Base-by-base conservation (phyloP, 305 asterid genomes). In the Fraxinus baroniana region DNA sequence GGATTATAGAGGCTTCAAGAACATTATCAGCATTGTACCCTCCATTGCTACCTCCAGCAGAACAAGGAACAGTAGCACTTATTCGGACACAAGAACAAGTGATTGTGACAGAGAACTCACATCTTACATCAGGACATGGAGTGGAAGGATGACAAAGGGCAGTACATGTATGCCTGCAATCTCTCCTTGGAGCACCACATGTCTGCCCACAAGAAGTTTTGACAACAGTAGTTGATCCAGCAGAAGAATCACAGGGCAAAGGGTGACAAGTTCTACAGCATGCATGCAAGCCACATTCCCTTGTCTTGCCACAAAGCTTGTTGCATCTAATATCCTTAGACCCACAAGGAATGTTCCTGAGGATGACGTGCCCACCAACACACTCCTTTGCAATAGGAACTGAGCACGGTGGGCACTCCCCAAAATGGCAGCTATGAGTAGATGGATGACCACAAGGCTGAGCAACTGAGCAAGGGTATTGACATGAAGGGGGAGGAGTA, bases 121-220 rank as follows among this genome's bases (percentile, higher is more conserved):
- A 95, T 86, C 94, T 90, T 30, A 87, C 89, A 78, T 94, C 98
- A 12, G 98, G 99, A 81, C 99, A 95, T 26, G 90, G 82, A 35
- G 87, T 57, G 13, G 93, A 87, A 64, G 98, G 99, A 84, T 95
- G 99, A 84, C 99, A 95, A 9, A 88, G 91, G 83, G 98, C 77
- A 17, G 89, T 87, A 83, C 99, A 95, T 0, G 98, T 90, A 85
- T 95, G 99, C 85, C 97, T 89, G 88, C 98, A 94, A 85, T 94
- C 99, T 76, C 97, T 90, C 89, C 98, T 91, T 12, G 99, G 98
- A 80, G 97, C 98, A 81, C 99, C 98, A 82, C 99, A 95, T 1
- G 97, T 84, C 88, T 95, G 98, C 84, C 93, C 91, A 83, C 99
- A 95, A 70, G 99, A 90, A 30, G 91, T 83, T 86, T 91, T 90